Evolutionary conservation across 129 eudicot species (phyloP), one percentile per base, ranked within the genome.

Genomic region (Arctium lappa): DNA sequence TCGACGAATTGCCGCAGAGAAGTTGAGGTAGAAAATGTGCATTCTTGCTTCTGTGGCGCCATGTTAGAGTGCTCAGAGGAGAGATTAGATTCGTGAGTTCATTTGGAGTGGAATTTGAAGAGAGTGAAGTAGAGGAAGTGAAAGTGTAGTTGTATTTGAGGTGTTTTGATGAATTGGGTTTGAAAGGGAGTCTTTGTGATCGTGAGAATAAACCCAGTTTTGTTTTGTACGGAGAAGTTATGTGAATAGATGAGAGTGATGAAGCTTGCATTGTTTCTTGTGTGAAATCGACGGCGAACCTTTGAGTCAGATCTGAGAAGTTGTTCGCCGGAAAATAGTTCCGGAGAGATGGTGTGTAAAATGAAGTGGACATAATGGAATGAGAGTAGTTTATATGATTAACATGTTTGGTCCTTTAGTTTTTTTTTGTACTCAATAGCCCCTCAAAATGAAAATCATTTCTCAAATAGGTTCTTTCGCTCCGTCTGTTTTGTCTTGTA

Each of bases 1-100:
- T 92, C 86, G 98, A 92, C 80, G 94, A 72, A 91, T 90, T 89
- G 92, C 92, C 86, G 87, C 97, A 94, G 27, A 36, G 94, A 88
- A 84, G 72, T 42, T 80, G 86, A 36, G 82, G 60, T 22, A 50
- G 50, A 48, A 29, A 56, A 30, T 5, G 27, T 4, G 7, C 5
- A n/a, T 74, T n/a, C 0, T 44, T 71, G 73, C 60, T 32, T 29
- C 69, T 69, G 39, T 2, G 32, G 11, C 22, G 37, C 71, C 66
- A 44, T 33, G 68, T 11, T 42, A 16, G 60, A 9, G 42, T 79
- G 72, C 2, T 81, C 29, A 73, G 69, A 48, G 79, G 39, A 5
- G 81, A 80, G 10, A 68, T 78, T 46, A 85, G 80, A 77, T 27
- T 76, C 73, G 73, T 3, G 32, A 27, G 46, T 27, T 10, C 75